Percentiles rank a stretch among this genome's conserved stretches.
Evolutionary conservation across 345 rosid species (phyloP).

Genomic region (Rhodomyrtus tomentosa): DNA sequence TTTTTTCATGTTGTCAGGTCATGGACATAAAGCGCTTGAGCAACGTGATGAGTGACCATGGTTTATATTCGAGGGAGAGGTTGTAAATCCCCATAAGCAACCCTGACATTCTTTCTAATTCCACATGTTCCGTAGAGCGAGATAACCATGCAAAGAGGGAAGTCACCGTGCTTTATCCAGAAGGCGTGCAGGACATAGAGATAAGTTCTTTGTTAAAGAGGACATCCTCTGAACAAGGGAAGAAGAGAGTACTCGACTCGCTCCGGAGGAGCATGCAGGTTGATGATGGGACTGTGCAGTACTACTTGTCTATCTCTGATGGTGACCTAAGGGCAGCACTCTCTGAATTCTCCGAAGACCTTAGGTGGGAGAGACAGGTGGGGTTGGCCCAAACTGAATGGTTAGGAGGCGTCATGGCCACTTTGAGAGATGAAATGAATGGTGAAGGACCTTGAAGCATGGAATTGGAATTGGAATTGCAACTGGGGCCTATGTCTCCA

Average conservation of each 20-base stretch:
- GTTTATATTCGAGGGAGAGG: slow-evolving; percentile 76
- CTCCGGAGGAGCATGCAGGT: slow-evolving; percentile 86
- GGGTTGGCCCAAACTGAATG: slow-evolving; percentile 21
- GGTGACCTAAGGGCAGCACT: slow-evolving; percentile 77
- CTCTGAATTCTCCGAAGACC: slow-evolving; percentile 56
- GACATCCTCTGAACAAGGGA: slow-evolving; percentile 40
- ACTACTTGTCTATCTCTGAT: slow-evolving; percentile 65
- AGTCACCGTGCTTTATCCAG: slow-evolving; percentile 71
- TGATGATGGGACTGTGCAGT: slow-evolving; percentile 75
- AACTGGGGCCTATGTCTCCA: background rate
- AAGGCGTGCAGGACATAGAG: slow-evolving; percentile 38
- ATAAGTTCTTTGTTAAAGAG: slow-evolving; percentile 11
- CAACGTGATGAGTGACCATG: slow-evolving; percentile 90
- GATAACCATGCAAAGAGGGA: slow-evolving; percentile 66
- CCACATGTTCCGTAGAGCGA: slow-evolving; percentile 71
- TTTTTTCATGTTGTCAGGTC: slow-evolving; percentile 31
- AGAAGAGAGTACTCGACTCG: slow-evolving; percentile 51
- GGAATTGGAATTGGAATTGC: background rate
- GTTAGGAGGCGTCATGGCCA: background rate
- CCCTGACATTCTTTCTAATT: slow-evolving; percentile 38
- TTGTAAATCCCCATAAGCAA: slow-evolving; percentile 68
- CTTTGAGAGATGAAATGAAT: background rate
- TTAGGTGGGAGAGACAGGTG: slow-evolving; percentile 57
- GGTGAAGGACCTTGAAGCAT: background rate
- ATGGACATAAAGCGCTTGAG: slow-evolving; percentile 70